Percentiles rank a stretch among this genome's conserved stretches.
Conservation (phyloP, 208 protist genomes). For the Lotmaria passim region DNA sequence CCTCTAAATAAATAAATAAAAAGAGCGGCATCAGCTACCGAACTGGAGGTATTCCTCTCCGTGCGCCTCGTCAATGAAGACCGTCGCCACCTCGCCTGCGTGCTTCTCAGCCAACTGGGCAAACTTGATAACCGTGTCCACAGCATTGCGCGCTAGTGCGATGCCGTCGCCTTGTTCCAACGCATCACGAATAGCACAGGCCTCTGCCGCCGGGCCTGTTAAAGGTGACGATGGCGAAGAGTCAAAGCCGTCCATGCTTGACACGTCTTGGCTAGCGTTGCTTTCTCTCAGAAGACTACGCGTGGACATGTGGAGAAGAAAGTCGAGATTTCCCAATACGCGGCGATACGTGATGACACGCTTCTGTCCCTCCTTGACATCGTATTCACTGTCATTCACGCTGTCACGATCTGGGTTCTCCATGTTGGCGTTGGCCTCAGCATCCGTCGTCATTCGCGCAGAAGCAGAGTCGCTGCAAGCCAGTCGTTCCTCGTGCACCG, state of each 20-base stretch:
- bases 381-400: not conserved
- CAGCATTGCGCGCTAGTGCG: slow-evolving; percentile 33
- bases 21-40: slow-evolving; percentile 5
- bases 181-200: slow-evolving; percentile 21
- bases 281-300: slow-evolving; percentile 5
- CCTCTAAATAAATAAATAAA: not conserved
- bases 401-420: no score
- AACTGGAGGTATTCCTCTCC: slow-evolving; percentile 37
- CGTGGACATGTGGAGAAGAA: slow-evolving; percentile 28
- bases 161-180: slow-evolving; percentile 39
- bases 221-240: not conserved
- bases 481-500: not conserved
- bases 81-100: slow-evolving; percentile 20
- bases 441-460: not conserved
- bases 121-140: slow-evolving; percentile 40
- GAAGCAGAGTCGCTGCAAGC: no score
- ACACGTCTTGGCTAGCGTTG: slow-evolving; percentile 4
- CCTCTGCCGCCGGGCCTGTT: not conserved
- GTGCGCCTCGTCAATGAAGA: slow-evolving; percentile 18
- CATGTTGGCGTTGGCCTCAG: no score
- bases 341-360: not conserved
- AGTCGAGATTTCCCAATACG: slow-evolving; percentile 28
- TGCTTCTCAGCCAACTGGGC: slow-evolving; percentile 34
- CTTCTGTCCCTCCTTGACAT: not conserved
- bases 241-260: not conserved